Evolutionary conservation across 352 stramenopile genomes (phyloP).

Genomic region (Phytophthora constricta): DNA sequence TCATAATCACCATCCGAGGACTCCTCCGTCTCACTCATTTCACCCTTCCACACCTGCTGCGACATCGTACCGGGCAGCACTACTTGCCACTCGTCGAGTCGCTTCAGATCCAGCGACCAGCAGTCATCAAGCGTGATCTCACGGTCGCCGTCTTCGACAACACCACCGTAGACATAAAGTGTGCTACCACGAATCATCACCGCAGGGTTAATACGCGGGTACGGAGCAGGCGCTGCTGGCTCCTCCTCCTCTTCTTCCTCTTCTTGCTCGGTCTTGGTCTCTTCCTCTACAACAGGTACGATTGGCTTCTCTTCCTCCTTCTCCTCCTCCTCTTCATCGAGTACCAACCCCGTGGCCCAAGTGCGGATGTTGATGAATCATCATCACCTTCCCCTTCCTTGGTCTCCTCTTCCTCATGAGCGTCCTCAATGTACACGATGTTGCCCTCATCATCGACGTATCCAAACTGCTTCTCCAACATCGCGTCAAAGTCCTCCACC

Average conservation of each 20-base stretch:
- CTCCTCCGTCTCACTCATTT: constrained; percentile 88
- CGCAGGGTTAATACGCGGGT: constrained; percentile 88
- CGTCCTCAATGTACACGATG: constrained; percentile 95
- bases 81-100: constrained; percentile 93
- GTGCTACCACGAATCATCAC: constrained; percentile 90
- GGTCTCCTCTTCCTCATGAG: constrained; percentile 79
- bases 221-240: constrained; percentile 46
- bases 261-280: constrained; percentile 11
- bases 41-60: constrained; percentile 91
- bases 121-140: constrained; percentile 97
- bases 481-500: constrained; percentile 83
- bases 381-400: constrained; percentile 46
- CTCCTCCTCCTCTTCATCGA: constrained; percentile 45
- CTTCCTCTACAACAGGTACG: constrained; percentile 13
- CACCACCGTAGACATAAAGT: constrained; percentile 94
- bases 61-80: constrained; percentile 93
- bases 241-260: constrained; percentile 40
- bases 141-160: constrained; percentile 94
- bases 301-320: constrained; percentile 47
- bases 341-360: constrained; percentile 10
- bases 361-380: not conserved
- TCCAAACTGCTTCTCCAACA: constrained; percentile 93
- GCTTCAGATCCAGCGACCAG: constrained; percentile 94
- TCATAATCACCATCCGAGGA: constrained; percentile 85
- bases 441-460: constrained; percentile 96